Conservation (phyloP, 495 filamentous ascomycete species). For the Podospora tetraspora region DNA sequence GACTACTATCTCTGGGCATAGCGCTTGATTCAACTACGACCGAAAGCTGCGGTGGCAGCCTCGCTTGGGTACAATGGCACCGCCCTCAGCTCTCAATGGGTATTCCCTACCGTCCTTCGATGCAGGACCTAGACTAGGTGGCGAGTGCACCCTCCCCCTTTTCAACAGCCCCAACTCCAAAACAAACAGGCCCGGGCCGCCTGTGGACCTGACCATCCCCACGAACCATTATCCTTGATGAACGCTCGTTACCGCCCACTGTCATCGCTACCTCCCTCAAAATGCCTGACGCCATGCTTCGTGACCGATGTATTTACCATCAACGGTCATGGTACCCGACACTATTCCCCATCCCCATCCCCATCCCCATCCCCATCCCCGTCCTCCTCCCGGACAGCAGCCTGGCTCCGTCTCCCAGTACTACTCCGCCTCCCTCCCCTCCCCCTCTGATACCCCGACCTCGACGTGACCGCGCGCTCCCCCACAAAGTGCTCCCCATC, state of each 20-base stretch:
- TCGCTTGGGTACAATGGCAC: background rate
- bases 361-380: conserved; percentile 14
- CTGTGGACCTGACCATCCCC: background rate
- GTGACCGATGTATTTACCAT: background rate
- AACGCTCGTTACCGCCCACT: background rate
- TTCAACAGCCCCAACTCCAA: background rate
- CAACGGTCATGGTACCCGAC: background rate
- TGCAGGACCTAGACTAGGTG: background rate
- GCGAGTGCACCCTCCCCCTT: background rate
- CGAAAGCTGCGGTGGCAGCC: too few species aligned
- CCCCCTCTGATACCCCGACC: conserved; percentile 41
- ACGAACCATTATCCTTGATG: background rate
- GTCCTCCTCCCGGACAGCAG: conserved; percentile 25
- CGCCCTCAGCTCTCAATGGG: background rate
- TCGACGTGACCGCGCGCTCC: conserved; percentile 61
- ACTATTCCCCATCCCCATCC: background rate
- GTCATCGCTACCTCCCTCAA: background rate
- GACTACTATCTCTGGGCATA: background rate
- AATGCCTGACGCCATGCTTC: background rate
- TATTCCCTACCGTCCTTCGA: background rate
- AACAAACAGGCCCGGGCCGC: background rate
- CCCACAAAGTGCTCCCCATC: conserved; percentile 71
- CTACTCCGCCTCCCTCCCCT: conserved; percentile 27
- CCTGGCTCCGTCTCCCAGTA: conserved; percentile 25
- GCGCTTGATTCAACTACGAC: background rate